Percentiles rank a stretch among this genome's conserved stretches.
Evolutionary conservation across 495 filamentous ascomycete species (phyloP).

Genomic region (Trichoderma erinaceum): DNA sequence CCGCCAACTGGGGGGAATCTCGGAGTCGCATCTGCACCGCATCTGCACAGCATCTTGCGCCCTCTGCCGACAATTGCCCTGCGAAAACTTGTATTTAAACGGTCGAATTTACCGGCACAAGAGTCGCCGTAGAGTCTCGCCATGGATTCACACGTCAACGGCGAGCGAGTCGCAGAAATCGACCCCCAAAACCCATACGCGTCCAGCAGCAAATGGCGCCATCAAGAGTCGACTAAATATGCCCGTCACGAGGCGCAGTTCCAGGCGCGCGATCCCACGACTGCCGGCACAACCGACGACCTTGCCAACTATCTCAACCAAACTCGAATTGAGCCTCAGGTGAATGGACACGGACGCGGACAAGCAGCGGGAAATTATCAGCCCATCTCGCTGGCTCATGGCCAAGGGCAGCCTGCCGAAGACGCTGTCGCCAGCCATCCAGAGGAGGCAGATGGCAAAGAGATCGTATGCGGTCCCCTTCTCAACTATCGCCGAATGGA

Average conservation of each 20-base stretch:
- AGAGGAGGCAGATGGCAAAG: constrained; percentile 33
- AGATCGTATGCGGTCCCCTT: constrained; percentile 73
- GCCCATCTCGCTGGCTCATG: constrained; percentile 33
- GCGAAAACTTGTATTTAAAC: background rate
- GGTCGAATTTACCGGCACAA: background rate
- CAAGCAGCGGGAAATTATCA: constrained; percentile 27
- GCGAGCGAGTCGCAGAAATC: constrained; percentile 24
- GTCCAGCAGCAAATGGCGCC: constrained; percentile 44
- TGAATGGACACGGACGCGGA: constrained; percentile 19
- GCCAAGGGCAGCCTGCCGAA: background rate
- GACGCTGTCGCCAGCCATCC: constrained; percentile 19
- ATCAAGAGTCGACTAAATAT: constrained; percentile 46
- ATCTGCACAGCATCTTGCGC: background rate
- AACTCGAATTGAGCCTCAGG: constrained; percentile 31
- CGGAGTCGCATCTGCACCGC: background rate
- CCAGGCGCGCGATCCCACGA: constrained; percentile 33
- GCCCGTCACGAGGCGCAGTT: constrained; percentile 28
- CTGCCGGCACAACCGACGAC: constrained; percentile 34
- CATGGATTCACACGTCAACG: constrained; percentile 18
- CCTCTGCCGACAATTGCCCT: background rate
- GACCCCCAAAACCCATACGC: constrained; percentile 41
- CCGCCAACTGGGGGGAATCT: background rate
- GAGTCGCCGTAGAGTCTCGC: background rate
- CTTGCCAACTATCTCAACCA: constrained; percentile 47
- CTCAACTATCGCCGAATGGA: constrained; percentile 83